phyloP scores from a whole-genome alignment of 164 flowering plant species.

The Magnolia changhungtana region DNA sequence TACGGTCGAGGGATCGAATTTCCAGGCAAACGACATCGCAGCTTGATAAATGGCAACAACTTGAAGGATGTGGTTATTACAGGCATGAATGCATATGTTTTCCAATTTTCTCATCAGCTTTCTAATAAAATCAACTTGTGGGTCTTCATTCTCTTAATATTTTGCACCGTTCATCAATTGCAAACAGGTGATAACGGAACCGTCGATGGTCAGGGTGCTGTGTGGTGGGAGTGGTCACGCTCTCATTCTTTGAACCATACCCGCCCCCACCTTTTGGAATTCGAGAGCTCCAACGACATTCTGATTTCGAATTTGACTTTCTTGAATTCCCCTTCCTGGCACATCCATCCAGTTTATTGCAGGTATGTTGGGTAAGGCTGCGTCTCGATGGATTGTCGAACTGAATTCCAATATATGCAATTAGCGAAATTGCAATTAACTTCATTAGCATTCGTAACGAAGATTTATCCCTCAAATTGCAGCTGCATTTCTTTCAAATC shows the following conservation, averaged over 20 bases:
- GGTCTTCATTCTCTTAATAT: neutral
- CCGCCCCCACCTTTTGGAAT: conserved; percentile 91
- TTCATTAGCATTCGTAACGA: no score
- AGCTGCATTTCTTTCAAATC: no score
- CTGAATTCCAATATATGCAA: no score
- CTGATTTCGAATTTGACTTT: conserved; percentile 78
- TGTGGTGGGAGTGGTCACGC: conserved; percentile 80
- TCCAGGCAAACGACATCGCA: conserved; percentile 65
- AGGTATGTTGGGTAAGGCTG: conserved; percentile 36
- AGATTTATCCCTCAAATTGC: no score
- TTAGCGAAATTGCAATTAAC: neutral
- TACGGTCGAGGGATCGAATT: conserved; percentile 83
- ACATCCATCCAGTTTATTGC: conserved; percentile 87
- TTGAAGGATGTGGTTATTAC: conserved; percentile 77
- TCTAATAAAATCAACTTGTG: neutral
- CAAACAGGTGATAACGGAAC: conserved; percentile 82
- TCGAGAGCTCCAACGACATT: conserved; percentile 42
- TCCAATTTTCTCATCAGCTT: neutral
- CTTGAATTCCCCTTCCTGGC: conserved; percentile 73
- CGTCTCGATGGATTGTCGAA: neutral
- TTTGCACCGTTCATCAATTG: neutral
- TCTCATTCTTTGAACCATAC: conserved; percentile 65
- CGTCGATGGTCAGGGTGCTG: conserved; percentile 86
- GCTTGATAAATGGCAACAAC: conserved; percentile 64
- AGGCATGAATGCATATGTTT: conserved; percentile 33